A percentile compares a stretch with the other conserved stretches of the same genome.
Evolutionary conservation across 441 rosid species (phyloP).

Genomic region (Populus hybrid): DNA sequence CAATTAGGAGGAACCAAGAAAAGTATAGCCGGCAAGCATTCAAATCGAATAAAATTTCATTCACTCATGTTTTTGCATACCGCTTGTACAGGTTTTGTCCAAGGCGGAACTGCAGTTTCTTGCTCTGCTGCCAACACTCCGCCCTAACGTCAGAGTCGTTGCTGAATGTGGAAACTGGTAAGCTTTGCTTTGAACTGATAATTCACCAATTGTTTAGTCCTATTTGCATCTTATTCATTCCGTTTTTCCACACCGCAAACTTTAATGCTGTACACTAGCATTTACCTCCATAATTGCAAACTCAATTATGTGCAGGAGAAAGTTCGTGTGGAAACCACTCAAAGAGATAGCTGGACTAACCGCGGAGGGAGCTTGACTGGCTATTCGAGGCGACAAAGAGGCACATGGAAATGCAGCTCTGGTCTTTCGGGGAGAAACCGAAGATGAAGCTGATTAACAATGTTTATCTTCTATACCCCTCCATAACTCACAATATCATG

Average conservation of each 20-base stretch:
- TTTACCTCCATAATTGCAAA: neutral
- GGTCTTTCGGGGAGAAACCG: neutral
- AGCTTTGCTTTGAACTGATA: neutral
- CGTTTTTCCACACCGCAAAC: neutral
- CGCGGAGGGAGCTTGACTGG: slow-evolving; percentile 26
- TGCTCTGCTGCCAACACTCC: slow-evolving; percentile 77
- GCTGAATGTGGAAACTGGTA: slow-evolving; percentile 93
- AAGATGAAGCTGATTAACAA: neutral
- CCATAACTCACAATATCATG: neutral
- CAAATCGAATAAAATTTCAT: neutral
- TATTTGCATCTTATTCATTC: neutral
- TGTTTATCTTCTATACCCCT: neutral
- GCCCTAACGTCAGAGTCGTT: slow-evolving; percentile 78
- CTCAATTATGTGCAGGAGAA: slow-evolving; percentile 48
- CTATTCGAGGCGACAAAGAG: neutral
- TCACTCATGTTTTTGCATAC: neutral
- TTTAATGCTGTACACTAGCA: neutral
- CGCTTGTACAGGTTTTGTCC: slow-evolving; percentile 58
- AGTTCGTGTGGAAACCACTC: slow-evolving; percentile 80
- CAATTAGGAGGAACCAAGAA: neutral
- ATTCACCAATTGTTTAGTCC: neutral
- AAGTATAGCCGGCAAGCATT: neutral
- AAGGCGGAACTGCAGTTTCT: slow-evolving; percentile 84
- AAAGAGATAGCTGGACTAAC: slow-evolving; percentile 69
- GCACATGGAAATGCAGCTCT: neutral